Evolutionary conservation across 495 filamentous ascomycete species (phyloP), one percentile per base, ranked within the genome.

Genomic region (Lineolata rhizophorae): DNA sequence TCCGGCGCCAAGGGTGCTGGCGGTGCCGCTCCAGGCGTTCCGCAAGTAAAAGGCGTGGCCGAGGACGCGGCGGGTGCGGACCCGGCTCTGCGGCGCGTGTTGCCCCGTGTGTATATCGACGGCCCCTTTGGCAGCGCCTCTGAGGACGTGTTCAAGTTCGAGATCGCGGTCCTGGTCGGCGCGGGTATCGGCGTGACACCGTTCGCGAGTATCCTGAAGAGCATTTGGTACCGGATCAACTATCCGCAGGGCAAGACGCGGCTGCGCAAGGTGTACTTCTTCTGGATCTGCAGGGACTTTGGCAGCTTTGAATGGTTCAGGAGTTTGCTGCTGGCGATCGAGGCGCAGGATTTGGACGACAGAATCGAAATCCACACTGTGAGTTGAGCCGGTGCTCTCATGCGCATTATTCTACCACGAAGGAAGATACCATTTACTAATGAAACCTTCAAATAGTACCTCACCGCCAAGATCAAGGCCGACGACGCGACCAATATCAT

Each of bases 101-200:
- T 81, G 1, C 76, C 76, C 17, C 61, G 72, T 20, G 71, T 83
- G 26, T 81, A 76, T 49, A 64, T 81, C 41, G 75, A 80, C 43
- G 76, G 76, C 0, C 76, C 87, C 5, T 99, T 95, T 46, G 87
- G 87, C 52, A 84, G 87, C 3, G 90, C 87, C 0, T 90, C 87
- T 20, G 87, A 99, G 53, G 79, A 87, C 47, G 76, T 99, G 27
- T 94, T 99, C 53, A 79, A 95, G 47, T 94, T 95, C 54, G 87
- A 97, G 61, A 83, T 99, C 43, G 85, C 87, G 11, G 75, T 99
- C 2, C 71, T 99, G 31, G 85, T 95, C 42, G 87, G 87, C 32
- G 94, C 87, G 1, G 87, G 87, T 52, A 99, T 99, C 42, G 87
- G 87, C 44, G 84, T 95, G 20, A 99, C 87, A 3, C 87, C 87